Base-by-base conservation (phyloP, 352 stramenopile species). In the Blastocystis sp. region DNA sequence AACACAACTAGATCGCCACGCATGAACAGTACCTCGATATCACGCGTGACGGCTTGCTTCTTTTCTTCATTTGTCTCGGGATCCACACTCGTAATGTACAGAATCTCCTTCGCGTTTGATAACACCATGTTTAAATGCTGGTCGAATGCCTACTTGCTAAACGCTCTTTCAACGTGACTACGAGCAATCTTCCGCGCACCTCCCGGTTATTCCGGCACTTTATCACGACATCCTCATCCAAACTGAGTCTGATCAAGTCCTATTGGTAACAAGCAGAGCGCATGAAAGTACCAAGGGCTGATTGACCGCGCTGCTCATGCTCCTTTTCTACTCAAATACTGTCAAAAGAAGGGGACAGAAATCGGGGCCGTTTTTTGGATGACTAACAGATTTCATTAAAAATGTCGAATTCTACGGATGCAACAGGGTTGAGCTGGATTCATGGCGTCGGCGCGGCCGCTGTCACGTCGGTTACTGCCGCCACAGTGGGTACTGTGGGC, bases 41-140 rank as follows among this genome's bases (percentile, higher is more conserved):
- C n/a, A 7, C 66, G 38, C n/a, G 41, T n/a, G 17, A 62, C 23
- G 5, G 66, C 38, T 34, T 48, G n/a, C 28, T 56, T 76, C 21
- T 48, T 41, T 9, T 59, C 53, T 19, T 69, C 34, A 41, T 69
- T 69, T 84, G 74, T 84, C 40, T 84, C 74, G 10, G 74, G 52
- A 67, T 84, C 74, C 2, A 84, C 28, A 2, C 9, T 40, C 41
- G 52, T 45, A 59, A 67, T 34, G 5, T 62, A n/a, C 10, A 69
- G 60, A 45, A 64, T 69, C 53, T 84, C 74, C 53, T 84, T 84
- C 17, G 74, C 74, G 38, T 84, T 84, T 11, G 74, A 62, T 59
- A 84, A 14, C 4, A 84, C 53, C 74, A 84, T 84, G 28, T 84
- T 84, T 7, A 84, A 48, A 64, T 84, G 74, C 74, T 84, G 74